Percentiles rank a stretch among this genome's conserved stretches.
Conservation (phyloP, 2,329 filamentous ascomycete species). For the Fusarium longipes region DNA sequence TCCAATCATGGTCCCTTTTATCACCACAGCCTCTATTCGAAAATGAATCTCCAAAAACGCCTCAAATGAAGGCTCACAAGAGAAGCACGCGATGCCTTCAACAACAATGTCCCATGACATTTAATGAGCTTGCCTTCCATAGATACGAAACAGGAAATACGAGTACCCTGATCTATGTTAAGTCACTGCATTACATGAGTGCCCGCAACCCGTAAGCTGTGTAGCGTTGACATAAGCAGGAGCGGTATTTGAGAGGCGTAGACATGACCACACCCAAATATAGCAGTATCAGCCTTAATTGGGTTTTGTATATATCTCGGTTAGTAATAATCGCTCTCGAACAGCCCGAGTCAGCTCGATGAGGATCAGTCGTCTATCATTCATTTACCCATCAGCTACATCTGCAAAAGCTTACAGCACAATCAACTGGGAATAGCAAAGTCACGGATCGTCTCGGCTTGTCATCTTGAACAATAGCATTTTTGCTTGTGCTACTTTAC, state of each 20-base stretch:
- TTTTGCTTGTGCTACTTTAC: slow-evolving; percentile 15
- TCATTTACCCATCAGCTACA: background rate
- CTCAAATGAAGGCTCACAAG: background rate
- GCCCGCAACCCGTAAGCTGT: background rate
- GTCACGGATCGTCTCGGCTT: background rate
- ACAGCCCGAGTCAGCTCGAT: slow-evolving; percentile 2
- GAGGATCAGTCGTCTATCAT: background rate
- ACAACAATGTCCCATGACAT: background rate
- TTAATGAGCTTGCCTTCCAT: background rate
- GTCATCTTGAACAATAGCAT: background rate
- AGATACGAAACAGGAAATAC: background rate
- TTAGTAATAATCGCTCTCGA: background rate
- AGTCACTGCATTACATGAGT: background rate
- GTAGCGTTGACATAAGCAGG: background rate
- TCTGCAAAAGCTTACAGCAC: background rate
- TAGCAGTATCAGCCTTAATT: slow-evolving; percentile 3
- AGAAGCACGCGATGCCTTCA: background rate
- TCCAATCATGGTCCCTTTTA: background rate
- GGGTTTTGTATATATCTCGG: background rate
- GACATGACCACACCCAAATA: slow-evolving; percentile 1
- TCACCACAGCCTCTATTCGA: background rate
- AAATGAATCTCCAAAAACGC: background rate
- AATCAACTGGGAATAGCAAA: background rate
- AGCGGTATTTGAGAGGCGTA: background rate
- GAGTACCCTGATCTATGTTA: background rate